phyloP scores from a whole-genome alignment of 805 yeast species.

The Schwanniomyces sp. region DNA sequence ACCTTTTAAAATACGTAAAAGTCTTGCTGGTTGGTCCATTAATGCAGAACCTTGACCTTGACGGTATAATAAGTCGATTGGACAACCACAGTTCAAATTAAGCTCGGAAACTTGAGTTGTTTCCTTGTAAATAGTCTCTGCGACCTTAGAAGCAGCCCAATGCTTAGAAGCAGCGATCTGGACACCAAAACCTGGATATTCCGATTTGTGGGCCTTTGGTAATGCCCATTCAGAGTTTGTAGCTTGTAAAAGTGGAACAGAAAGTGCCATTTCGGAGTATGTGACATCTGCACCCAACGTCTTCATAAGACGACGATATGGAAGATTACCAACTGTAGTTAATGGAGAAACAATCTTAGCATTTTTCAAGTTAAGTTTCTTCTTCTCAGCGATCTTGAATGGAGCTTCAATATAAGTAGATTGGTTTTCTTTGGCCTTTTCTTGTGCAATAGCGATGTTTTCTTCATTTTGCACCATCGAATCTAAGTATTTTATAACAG shows the following conservation, averaged over 20 bases:
- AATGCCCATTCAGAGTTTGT: conserved; percentile 96
- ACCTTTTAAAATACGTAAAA: conserved; percentile 75
- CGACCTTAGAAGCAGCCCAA: conserved; percentile 91
- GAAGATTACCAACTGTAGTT: conserved; percentile 96
- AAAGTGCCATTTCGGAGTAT: conserved; percentile 92
- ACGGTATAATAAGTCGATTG: conserved; percentile 89
- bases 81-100: conserved; percentile 95
- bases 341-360: conserved; percentile 93
- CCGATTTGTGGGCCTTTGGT: conserved; percentile 81
- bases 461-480: conserved; percentile 48
- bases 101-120: conserved; percentile 72
- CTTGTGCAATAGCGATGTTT: conserved; percentile 33
- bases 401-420: conserved; percentile 74
- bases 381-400: conserved; percentile 79
- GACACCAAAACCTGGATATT: conserved; percentile 86
- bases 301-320: conserved; percentile 91
- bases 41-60: conserved; percentile 96
- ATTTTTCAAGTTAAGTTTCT: conserved; percentile 58
- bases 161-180: conserved; percentile 90
- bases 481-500: conserved; percentile 64
- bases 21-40: conserved; percentile 82
- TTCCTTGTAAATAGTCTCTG: conserved; percentile 68
- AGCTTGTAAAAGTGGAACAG: conserved; percentile 85
- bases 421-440: conserved; percentile 33
- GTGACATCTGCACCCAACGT: conserved; percentile 90